phyloP scores from a whole-genome alignment of 2,329 filamentous ascomycete species.

The Sordariomycetes sp. region DNA sequence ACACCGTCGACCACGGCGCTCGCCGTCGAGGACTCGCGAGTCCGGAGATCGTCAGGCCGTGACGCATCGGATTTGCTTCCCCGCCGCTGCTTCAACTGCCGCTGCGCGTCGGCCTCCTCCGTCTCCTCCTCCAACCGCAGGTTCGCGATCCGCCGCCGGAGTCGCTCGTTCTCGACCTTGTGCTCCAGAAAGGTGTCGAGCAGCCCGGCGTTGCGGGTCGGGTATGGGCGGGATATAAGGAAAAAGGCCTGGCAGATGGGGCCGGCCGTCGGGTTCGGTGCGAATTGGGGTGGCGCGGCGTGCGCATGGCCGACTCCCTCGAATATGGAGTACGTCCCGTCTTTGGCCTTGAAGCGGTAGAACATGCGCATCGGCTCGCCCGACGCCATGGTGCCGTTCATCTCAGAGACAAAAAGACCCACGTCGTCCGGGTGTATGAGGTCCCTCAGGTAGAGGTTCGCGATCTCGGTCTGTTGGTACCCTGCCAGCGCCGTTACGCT shows the following conservation, averaged over 20 bases:
- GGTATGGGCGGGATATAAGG: constrained; percentile 83
- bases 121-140: constrained; percentile 76
- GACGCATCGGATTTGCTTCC: constrained; percentile 40
- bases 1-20: constrained; percentile 14
- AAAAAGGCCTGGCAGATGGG: constrained; percentile 79
- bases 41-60: constrained; percentile 25
- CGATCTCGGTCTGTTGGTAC: constrained; percentile 55
- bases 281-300: constrained; percentile 55
- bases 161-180: constrained; percentile 87
- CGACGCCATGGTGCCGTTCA: constrained; percentile 77
- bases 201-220: constrained; percentile 71
- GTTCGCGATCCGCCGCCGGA: constrained; percentile 74
- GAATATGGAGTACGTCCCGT: constrained; percentile 65
- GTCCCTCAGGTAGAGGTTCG: constrained; percentile 65
- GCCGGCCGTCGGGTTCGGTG: constrained; percentile 49
- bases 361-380: constrained; percentile 74
- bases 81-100: constrained; percentile 45
- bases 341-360: constrained; percentile 67
- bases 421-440: constrained; percentile 79
- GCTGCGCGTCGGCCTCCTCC: constrained; percentile 54
- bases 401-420: constrained; percentile 69
- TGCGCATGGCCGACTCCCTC: constrained; percentile 91
- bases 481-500: constrained; percentile 65
- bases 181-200: constrained; percentile 91
- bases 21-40: constrained; percentile 10